Evolutionary conservation across 768 basidiomycete species (phyloP).

Genomic region (Lactarius quietus): DNA sequence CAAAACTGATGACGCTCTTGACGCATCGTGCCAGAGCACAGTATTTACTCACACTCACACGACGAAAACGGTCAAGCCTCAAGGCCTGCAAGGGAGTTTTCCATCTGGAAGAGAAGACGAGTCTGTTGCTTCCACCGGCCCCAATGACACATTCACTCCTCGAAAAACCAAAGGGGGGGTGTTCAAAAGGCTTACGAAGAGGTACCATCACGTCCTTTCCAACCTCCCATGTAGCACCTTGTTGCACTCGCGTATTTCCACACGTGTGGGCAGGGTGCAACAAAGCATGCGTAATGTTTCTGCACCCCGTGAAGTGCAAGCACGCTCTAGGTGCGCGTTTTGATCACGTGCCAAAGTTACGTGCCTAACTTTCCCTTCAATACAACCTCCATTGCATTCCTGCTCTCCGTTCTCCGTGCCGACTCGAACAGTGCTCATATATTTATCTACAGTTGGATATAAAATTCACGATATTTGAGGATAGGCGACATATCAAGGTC

Average conservation of each 20-base stretch:
- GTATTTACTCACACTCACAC: neutral
- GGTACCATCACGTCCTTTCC: neutral
- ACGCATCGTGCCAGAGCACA: neutral
- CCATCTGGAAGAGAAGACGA: neutral
- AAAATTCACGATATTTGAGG: neutral
- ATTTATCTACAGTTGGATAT: neutral
- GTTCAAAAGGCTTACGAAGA: neutral
- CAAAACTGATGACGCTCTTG: no score
- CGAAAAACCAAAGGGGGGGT: neutral
- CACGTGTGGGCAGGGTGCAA: no score
- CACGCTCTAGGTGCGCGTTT: no score
- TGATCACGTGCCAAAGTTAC: no score
- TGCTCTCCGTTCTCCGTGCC: no score
- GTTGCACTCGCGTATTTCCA: neutral
- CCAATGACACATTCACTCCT: neutral
- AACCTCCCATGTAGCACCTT: neutral
- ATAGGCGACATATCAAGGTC: no score
- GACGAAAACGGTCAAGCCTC: neutral
- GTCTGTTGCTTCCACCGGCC: neutral
- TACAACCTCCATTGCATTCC: neutral
- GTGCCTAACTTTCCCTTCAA: no score
- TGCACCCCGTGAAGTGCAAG: neutral
- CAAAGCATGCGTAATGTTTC: neutral
- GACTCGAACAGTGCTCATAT: no score
- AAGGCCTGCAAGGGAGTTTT: neutral